Evolutionary conservation across 495 filamentous ascomycete genomes (phyloP), one percentile per base, ranked within the genome.

Genomic region (Neurospora pannonica): DNA sequence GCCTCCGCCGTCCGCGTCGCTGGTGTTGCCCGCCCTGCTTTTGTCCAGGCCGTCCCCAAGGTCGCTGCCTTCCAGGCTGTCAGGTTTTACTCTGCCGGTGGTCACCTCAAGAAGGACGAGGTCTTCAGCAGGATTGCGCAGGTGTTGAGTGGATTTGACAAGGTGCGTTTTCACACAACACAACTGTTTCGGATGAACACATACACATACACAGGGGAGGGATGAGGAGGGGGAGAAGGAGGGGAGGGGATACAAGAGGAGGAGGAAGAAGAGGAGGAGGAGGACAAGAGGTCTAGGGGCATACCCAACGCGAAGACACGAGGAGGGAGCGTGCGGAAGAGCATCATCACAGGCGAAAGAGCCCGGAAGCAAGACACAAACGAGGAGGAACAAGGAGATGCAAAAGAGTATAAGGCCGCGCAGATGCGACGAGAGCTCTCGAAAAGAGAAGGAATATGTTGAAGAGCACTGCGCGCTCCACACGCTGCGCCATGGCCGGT

Each of bases 141-240:
- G 85, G 87, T 99, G 74, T 84, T 99, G 83, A 91, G 92, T 82
- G 93, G 92, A 82, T 99, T 98, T 85, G 96, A 99, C 87, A 99
- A 99, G 92, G 96, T 97, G 83, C 78, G 91, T 80, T 75, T 17
- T n/a, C n/a, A n/a, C n/a, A n/a, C n/a, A n/a, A n/a, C n/a, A n/a
- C n/a, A n/a, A n/a, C n/a, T n/a, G n/a, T n/a, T n/a, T n/a, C n/a
- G n/a, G n/a, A n/a, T n/a, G n/a, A n/a, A n/a, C n/a, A n/a, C n/a
- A n/a, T n/a, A n/a, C n/a, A n/a, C n/a, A n/a, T n/a, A n/a, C n/a
- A n/a, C n/a, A n/a, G n/a, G n/a, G n/a, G n/a, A 15, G 1, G n/a
- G 2, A 8, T 7, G 15, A 62, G 54, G 24, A 62, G 24, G 11
- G 2, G 11, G 28, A 60, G 11, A 31, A 17, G 54, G 54, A 62